Percentiles rank a stretch among this genome's conserved stretches.
These are phyloP conservation scores for Sporobolomyces roseus DNA, from an alignment of 768 basidiomycete species.

Conservation along the genomic window DNA sequence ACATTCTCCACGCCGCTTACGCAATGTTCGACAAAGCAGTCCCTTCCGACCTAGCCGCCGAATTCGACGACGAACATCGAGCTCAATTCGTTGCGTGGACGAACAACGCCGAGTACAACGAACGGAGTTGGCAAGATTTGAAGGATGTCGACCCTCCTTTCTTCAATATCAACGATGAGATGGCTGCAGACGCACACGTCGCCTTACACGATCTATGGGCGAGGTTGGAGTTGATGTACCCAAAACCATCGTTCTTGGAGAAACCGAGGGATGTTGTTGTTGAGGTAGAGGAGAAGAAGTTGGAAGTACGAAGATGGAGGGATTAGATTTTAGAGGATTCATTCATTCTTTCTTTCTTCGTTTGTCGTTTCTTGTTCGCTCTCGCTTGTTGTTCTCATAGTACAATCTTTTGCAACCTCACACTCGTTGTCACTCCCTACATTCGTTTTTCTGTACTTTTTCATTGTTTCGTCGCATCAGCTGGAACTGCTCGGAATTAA, in stretches of 20 bases:
- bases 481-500: too few relatives aligned
- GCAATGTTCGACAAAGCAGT: conserved; percentile 17
- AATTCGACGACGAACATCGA: conserved; percentile 13
- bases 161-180: conserved; percentile 20
- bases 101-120: not conserved
- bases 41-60: conserved; percentile 14
- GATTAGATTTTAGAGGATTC: too few relatives aligned
- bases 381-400: too few relatives aligned
- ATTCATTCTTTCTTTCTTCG: too few relatives aligned
- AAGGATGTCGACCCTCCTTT: conserved; percentile 2
- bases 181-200: not conserved
- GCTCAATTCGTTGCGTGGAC: conserved; percentile 10
- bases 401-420: too few relatives aligned
- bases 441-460: too few relatives aligned
- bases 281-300: not conserved
- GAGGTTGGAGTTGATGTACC: conserved; percentile 1
- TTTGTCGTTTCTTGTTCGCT: too few relatives aligned
- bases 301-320: too few relatives aligned
- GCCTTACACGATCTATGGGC: not conserved
- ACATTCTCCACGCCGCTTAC: conserved; percentile 13
- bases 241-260: conserved; percentile 8
- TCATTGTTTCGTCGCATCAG: too few relatives aligned
- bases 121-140: conserved; percentile 5
- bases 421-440: too few relatives aligned
- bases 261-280: not conserved